Evolutionary conservation across 2,329 filamentous ascomycete genomes (phyloP).

Genomic region (Dothidotthia symphoricarpi): DNA sequence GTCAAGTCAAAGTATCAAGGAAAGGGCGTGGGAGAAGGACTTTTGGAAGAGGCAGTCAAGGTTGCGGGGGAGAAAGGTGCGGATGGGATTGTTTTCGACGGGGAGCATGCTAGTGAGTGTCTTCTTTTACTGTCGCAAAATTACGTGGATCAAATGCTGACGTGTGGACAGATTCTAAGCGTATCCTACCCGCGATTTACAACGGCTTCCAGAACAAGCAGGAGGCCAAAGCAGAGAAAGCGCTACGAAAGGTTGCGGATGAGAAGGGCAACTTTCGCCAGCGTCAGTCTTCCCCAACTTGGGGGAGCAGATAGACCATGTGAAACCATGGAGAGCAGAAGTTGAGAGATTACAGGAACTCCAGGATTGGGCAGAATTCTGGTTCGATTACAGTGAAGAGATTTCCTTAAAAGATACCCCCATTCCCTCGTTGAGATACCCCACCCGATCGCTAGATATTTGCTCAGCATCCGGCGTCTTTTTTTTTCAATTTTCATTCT

Average conservation of each 20-base stretch:
- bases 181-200: constrained; percentile 36
- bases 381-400: constrained; percentile 9
- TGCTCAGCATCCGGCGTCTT: constrained; percentile 7
- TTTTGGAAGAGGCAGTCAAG: constrained; percentile 71
- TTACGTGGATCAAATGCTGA: constrained; percentile 13
- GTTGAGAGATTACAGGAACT: not conserved
- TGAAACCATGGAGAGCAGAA: not conserved
- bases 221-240: constrained; percentile 36
- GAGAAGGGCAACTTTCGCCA: constrained; percentile 42
- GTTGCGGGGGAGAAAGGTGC: constrained; percentile 68
- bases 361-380: constrained; percentile 7
- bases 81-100: constrained; percentile 69
- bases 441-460: constrained; percentile 25
- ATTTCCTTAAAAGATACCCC: constrained; percentile 27
- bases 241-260: constrained; percentile 40
- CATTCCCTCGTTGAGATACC: constrained; percentile 32
- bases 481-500: constrained; percentile 1
- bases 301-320: constrained; percentile 35
- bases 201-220: constrained; percentile 38
- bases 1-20: constrained; percentile 67
- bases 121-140: not conserved
- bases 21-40: constrained; percentile 67
- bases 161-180: constrained; percentile 29
- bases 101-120: constrained; percentile 71
- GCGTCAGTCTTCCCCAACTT: constrained; percentile 38